These are phyloP conservation scores for Ogataea allantospora DNA, from an alignment of 805 yeast genomes.

Conservation along the genomic window DNA sequence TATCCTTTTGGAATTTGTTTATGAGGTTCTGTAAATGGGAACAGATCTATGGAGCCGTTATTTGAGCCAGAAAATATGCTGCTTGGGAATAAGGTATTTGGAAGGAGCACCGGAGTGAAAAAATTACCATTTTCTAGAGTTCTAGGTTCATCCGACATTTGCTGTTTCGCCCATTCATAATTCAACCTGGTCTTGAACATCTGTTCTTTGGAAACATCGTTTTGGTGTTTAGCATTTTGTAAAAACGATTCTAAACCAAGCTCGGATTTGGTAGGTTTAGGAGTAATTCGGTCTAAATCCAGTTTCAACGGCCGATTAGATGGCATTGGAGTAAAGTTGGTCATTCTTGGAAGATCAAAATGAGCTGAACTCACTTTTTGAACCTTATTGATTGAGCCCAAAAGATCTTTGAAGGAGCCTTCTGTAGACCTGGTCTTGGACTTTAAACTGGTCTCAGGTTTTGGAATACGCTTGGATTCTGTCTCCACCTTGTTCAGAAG, in stretches of 20 bases:
- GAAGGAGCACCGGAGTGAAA: conserved; percentile 44
- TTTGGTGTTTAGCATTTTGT: conserved; percentile 40
- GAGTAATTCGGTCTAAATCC: background rate
- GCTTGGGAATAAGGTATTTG: conserved; percentile 30
- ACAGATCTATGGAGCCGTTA: conserved; percentile 15
- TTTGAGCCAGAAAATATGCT: conserved; percentile 5
- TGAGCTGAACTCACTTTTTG: conserved; percentile 11
- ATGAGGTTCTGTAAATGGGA: conserved; percentile 13
- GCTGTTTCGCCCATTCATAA: conserved; percentile 48
- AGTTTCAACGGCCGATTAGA: conserved; percentile 3
- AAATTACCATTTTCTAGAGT: conserved; percentile 42
- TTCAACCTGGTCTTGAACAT: conserved; percentile 49
- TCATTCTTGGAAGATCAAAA: conserved; percentile 25
- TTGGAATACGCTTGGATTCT: background rate
- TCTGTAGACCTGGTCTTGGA: background rate
- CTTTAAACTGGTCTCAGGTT: background rate
- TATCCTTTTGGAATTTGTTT: conserved; percentile 7
- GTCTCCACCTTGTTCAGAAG: conserved; percentile 2
- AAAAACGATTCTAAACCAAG: conserved; percentile 41
- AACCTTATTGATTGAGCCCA: conserved; percentile 25
- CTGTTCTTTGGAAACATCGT: conserved; percentile 41
- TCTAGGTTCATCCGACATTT: conserved; percentile 34
- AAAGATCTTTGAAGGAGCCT: conserved; percentile 24
- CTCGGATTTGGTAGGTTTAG: conserved; percentile 7
- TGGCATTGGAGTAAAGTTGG: conserved; percentile 26